Evolutionary conservation across 2,329 filamentous ascomycete genomes (phyloP), one percentile per base, ranked within the genome.

Genomic region (Pestalotiopsis sp.): DNA sequence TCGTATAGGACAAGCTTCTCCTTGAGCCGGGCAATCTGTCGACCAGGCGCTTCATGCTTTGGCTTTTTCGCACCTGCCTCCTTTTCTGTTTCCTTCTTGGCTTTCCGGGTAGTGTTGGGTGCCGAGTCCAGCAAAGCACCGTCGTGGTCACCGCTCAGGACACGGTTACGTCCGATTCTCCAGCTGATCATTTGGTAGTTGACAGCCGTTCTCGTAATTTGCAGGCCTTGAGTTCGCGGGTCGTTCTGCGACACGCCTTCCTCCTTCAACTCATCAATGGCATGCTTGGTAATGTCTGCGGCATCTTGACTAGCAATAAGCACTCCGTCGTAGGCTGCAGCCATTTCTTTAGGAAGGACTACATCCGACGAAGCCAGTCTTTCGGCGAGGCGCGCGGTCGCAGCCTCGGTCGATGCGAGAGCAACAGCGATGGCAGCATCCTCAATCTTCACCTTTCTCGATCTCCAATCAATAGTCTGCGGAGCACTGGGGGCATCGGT

Each of bases 181-280:
- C 95, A 98, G 77, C 93, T 95, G 68, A 99, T 92, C 80, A 98
- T 90, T 73, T 93, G 93, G 79, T 97, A 98, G 80, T 96, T 97
- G 68, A 98, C 93, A 1, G 95, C 94, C 0, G 97, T 97, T 70
- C 93, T 92, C 3, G 95, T 97, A 69, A 99, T 92, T 73, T 97
- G 95, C 60, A 99, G 84, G 74, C 94, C 91, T 81, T 99, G 96
- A 90, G 99, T 94, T 68, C 94, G 90, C 45, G 89, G 83, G 76
- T 99, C 95, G 68, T 93, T 91, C 78, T 94, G 93, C 25, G 93
- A 88, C 14, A 97, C 89, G 1, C 94, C 93, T 78, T 99, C 96
- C 69, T 88, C 90, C 65, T 89, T 89, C 68, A 98, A 84, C 79
- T 98, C 96, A 72, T 98, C 95, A 69, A 98, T 97, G 12, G 94